Base-by-base conservation (phyloP, 495 filamentous ascomycete genomes). In the Xylaria longipes region DNA sequence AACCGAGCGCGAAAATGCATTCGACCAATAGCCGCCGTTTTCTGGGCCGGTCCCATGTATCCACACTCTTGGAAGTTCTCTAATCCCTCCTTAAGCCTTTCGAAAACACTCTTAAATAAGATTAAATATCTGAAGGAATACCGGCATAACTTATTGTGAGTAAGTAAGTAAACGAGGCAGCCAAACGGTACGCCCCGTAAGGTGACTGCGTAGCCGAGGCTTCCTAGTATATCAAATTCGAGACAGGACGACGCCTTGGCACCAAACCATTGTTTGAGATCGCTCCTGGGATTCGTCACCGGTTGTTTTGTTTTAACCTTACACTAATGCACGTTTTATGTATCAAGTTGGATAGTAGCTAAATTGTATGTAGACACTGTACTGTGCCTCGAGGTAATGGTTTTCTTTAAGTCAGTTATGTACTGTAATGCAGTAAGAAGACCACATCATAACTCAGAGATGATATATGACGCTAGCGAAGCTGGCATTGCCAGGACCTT, bases 231-330 rank as follows among this genome's bases (percentile, higher is more conserved):
- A 8, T 54, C 56, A 67, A 43, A 56, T 22, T 22, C 48, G 65
- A 56, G 50, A 67, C 65, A 29, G 20, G 1, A 39, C 11, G 35
- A 56, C 35, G 5, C 22, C 41, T 56, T 67, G 48, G 65, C 65
- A 14, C 65, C 46, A 48, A 67, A 67, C 65, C 11, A 67, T 52
- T 17, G 65, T 67, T 67, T 67, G 65, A 67, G 65, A 67, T 67
- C 65, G 46, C 65, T 41, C 35, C 65, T 56, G 33, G 65, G 65
- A 25, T 67, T 48, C 48, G 46, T 41, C 11, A 29, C 64, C 48
- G 29, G 5, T 56, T 39, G 65, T 67, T 67, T 67, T 46, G 48
- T 39, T 67, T 67, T 14, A 33, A 54, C 20, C 48, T 54, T 31
- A 4, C 45, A 22, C 46, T 67, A 33, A 50, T 65, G 63, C 63